Conservation (phyloP, 352 stramenopile species). For the Phytophthora agathidicida region DNA sequence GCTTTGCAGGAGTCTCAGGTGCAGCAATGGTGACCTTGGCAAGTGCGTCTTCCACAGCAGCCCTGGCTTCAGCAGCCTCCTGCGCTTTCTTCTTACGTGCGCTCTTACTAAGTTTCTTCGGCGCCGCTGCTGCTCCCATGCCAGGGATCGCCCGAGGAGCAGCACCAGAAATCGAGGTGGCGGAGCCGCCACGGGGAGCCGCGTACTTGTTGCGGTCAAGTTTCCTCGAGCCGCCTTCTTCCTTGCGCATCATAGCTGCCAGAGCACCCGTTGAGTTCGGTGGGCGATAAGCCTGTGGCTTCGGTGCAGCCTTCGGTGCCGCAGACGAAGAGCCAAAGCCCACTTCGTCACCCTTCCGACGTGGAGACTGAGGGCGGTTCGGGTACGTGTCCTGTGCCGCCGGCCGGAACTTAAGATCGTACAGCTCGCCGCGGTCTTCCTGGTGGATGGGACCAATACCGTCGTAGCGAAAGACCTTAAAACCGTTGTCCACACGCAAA, state of each 20-base stretch:
- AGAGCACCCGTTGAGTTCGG: slow-evolving; percentile 91
- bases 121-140: slow-evolving; percentile 53
- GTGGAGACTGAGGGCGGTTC: slow-evolving; percentile 87
- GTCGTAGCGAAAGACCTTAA: slow-evolving; percentile 97
- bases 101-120: slow-evolving; percentile 84
- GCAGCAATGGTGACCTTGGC: slow-evolving; percentile 40
- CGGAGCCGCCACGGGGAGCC: slow-evolving; percentile 42
- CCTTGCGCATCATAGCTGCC: slow-evolving; percentile 93
- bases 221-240: slow-evolving; percentile 81
- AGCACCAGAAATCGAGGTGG: slow-evolving; percentile 50
- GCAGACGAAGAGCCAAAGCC: slow-evolving; percentile 47
- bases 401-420: slow-evolving; percentile 89
- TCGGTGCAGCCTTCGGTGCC: slow-evolving; percentile 52
- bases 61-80: slow-evolving; percentile 70
- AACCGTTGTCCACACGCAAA: slow-evolving; percentile 98
- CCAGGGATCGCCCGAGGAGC: slow-evolving; percentile 61
- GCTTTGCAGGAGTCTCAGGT: slow-evolving; percentile 21
- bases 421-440: slow-evolving; percentile 84
- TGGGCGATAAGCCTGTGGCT: slow-evolving; percentile 85
- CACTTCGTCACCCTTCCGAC: slow-evolving; percentile 60
- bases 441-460: slow-evolving; percentile 89
- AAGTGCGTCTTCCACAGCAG: slow-evolving; percentile 65
- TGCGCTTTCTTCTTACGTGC: slow-evolving; percentile 87
- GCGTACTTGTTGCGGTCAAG: slow-evolving; percentile 89
- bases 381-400: slow-evolving; percentile 80